Evolutionary conservation across 2,329 filamentous ascomycete genomes (phyloP).

Genomic region (Fusarium veterinarium): DNA sequence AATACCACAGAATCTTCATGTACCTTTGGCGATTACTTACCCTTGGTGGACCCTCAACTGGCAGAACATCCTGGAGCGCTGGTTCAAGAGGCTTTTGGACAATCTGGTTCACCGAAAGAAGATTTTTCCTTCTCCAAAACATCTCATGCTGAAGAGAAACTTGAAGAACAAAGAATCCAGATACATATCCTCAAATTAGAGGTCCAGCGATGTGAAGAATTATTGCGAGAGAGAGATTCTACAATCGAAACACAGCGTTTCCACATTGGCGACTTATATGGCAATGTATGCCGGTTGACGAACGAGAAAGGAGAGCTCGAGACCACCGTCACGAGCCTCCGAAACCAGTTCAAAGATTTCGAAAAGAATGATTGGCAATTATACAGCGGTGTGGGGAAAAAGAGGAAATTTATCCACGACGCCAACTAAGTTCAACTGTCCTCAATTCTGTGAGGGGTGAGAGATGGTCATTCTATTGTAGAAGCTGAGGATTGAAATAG

Average conservation of each 20-base stretch:
- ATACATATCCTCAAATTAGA: slow-evolving; percentile 3
- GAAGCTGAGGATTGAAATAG: neutral
- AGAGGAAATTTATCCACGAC: neutral
- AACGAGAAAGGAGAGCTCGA: neutral
- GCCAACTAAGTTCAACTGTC: neutral
- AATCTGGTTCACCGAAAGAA: neutral
- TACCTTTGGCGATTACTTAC: neutral
- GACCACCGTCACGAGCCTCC: neutral
- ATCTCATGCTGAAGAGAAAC: neutral
- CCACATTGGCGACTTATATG: neutral
- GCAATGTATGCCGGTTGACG: neutral
- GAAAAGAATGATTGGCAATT: neutral
- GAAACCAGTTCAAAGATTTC: neutral
- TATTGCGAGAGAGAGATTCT: neutral
- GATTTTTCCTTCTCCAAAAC: neutral
- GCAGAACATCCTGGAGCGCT: neutral
- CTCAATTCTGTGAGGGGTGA: neutral
- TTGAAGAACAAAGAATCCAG: neutral
- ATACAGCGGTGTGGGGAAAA: neutral
- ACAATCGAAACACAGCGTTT: slow-evolving; percentile 3
- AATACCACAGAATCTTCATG: neutral
- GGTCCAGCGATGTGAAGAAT: neutral
- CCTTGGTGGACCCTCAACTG: neutral
- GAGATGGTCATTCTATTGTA: neutral
- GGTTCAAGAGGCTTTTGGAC: neutral